Evolutionary conservation across 2,329 filamentous ascomycete genomes (phyloP).

Genomic region (Cadophora sp.): DNA sequence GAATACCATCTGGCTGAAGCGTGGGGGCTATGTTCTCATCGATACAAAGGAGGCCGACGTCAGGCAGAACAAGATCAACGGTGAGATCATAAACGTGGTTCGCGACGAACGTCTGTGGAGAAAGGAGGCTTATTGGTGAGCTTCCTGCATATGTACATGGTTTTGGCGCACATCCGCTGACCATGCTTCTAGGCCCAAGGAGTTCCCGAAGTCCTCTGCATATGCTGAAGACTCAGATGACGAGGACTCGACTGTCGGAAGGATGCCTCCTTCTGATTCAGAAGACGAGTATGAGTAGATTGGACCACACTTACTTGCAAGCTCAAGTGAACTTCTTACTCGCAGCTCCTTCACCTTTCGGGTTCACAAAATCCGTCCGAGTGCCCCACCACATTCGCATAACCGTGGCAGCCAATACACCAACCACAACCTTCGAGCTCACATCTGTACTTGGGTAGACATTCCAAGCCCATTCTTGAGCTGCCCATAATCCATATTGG

Average conservation of each 20-base stretch:
- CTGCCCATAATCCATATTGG: constrained; percentile 64
- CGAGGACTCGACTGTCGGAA: constrained; percentile 81
- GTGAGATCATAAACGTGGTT: constrained; percentile 93
- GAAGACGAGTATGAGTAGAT: constrained; percentile 60
- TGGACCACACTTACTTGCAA: not conserved
- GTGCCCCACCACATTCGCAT: constrained; percentile 46
- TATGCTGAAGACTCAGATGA: constrained; percentile 72
- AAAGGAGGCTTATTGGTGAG: constrained; percentile 84
- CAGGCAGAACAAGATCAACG: constrained; percentile 77
- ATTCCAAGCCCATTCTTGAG: constrained; percentile 79
- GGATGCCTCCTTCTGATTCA: constrained; percentile 82
- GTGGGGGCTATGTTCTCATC: constrained; percentile 85
- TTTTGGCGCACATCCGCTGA: not conserved
- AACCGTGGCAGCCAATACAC: constrained; percentile 71
- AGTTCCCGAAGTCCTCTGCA: constrained; percentile 72
- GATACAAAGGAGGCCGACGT: constrained; percentile 71
- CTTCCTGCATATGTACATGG: not conserved
- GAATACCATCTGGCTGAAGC: constrained; percentile 92
- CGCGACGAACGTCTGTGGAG: constrained; percentile 91
- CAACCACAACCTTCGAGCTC: constrained; percentile 74
- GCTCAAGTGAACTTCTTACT: constrained; percentile 37
- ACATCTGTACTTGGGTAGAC: constrained; percentile 70
- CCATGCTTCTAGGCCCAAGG: constrained; percentile 65
- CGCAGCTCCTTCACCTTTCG: constrained; percentile 37
- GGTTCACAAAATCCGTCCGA: constrained; percentile 41